Conservation (phyloP, 495 filamentous ascomycete genomes). For the Pyrenopolyporus hunteri region DNA sequence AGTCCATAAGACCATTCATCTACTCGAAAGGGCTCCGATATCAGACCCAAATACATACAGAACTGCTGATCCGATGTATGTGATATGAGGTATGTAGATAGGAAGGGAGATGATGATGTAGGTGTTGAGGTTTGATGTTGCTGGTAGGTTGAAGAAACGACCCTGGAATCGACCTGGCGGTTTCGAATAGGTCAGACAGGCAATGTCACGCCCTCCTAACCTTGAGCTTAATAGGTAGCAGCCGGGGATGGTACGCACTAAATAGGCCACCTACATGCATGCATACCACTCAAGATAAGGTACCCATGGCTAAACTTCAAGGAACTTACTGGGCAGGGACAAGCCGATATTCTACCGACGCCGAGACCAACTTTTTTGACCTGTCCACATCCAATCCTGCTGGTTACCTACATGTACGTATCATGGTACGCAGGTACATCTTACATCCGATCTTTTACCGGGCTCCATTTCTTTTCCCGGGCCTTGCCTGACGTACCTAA, state of each 20-base stretch:
- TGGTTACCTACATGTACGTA: neutral
- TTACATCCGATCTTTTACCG: constrained; percentile 18
- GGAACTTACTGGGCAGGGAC: neutral
- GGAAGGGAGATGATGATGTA: no score
- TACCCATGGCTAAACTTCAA: no score
- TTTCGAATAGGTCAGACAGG: neutral
- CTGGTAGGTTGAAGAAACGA: no score
- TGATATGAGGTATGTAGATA: neutral
- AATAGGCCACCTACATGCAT: no score
- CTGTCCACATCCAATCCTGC: no score
- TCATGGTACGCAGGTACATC: neutral
- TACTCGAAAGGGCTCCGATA: neutral
- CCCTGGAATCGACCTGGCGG: no score
- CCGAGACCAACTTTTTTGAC: no score
- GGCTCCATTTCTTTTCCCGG: neutral
- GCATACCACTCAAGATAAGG: no score
- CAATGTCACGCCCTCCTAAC: neutral
- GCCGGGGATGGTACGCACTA: no score
- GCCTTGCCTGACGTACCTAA: neutral
- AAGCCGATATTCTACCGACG: constrained; percentile 24
- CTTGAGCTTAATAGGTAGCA: no score
- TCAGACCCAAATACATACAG: neutral
- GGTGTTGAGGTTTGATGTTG: no score
- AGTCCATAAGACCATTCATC: neutral
- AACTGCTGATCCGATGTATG: constrained; percentile 15